Conservation (phyloP, 2,329 filamentous ascomycete genomes). For the Aspergillus pseudoviridinutans region DNA sequence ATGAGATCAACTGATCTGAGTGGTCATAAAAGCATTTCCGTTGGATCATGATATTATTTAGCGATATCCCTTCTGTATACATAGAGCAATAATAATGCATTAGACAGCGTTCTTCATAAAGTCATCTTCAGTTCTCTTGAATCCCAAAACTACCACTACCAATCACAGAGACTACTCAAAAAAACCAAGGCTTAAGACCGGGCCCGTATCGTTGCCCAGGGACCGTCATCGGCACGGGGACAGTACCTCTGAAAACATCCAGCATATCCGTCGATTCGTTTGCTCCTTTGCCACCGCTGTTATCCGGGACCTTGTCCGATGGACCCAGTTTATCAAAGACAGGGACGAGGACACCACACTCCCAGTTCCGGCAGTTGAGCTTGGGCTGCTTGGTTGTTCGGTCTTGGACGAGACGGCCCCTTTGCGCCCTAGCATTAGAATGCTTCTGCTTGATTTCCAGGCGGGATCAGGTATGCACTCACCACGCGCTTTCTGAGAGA, state of each 20-base stretch:
- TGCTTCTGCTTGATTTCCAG: no score
- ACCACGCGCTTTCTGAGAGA: conserved; percentile 90
- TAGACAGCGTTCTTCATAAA: neutral
- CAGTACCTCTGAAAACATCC: conserved; percentile 31
- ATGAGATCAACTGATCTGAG: neutral
- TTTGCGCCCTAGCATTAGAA: conserved; percentile 29
- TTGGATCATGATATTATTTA: neutral
- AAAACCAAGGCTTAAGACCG: conserved; percentile 22
- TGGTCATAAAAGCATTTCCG: neutral
- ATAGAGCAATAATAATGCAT: conserved; percentile 11
- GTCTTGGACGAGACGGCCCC: conserved; percentile 75
- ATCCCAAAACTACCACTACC: neutral
- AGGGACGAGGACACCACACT: conserved; percentile 81
- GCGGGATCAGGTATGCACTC: conserved; percentile 36
- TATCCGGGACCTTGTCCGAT: conserved; percentile 5
- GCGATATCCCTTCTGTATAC: conserved; percentile 2
- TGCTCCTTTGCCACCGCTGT: conserved; percentile 31
- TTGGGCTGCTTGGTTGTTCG: conserved; percentile 64
- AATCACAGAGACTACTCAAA: neutral
- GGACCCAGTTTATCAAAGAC: conserved; percentile 33
- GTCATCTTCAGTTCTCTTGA: neutral
- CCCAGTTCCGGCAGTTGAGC: conserved; percentile 88
- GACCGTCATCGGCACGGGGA: conserved; percentile 45
- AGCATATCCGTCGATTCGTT: conserved; percentile 13
- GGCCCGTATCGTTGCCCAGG: conserved; percentile 26